Evolutionary conservation across 2,329 filamentous ascomycete genomes (phyloP).

Genomic region (Ophiostoma montium): DNA sequence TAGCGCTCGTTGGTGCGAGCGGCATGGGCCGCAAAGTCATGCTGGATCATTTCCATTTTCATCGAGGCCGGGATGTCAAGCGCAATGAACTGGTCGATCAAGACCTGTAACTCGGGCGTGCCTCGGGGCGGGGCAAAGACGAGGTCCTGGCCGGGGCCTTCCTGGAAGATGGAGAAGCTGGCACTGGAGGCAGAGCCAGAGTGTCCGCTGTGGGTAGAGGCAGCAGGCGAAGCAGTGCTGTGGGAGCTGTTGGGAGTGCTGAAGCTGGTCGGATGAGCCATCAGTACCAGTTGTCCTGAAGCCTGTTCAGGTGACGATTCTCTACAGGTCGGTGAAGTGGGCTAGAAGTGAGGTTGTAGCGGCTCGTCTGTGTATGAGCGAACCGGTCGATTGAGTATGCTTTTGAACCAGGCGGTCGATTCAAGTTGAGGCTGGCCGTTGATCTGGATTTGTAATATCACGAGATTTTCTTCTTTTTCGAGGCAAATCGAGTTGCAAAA

Average conservation of each 20-base stretch:
- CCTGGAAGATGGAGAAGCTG: constrained; percentile 46
- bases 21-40: constrained; percentile 15
- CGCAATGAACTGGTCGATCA: constrained; percentile 42
- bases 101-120: constrained; percentile 43
- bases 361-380: no score
- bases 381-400: neutral
- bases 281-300: neutral
- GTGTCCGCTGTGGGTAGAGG: constrained; percentile 4
- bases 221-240: constrained; percentile 7
- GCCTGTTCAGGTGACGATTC: neutral
- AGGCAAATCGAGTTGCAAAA: neutral
- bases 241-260: constrained; percentile 6
- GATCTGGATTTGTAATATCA: neutral
- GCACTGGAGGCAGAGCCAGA: constrained; percentile 3
- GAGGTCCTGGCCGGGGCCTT: constrained; percentile 38
- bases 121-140: constrained; percentile 55
- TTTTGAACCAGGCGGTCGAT: neutral
- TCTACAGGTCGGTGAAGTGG: neutral
- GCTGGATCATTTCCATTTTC: constrained; percentile 22
- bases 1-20: constrained; percentile 40
- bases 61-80: constrained; percentile 32
- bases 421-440: neutral
- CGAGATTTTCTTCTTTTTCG: neutral
- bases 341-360: no score
- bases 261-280: constrained; percentile 10